A percentile compares a stretch with the other conserved stretches of the same genome.
Conservation (phyloP, 202 grass and related monocot genomes). For the Setaria italica region DNA sequence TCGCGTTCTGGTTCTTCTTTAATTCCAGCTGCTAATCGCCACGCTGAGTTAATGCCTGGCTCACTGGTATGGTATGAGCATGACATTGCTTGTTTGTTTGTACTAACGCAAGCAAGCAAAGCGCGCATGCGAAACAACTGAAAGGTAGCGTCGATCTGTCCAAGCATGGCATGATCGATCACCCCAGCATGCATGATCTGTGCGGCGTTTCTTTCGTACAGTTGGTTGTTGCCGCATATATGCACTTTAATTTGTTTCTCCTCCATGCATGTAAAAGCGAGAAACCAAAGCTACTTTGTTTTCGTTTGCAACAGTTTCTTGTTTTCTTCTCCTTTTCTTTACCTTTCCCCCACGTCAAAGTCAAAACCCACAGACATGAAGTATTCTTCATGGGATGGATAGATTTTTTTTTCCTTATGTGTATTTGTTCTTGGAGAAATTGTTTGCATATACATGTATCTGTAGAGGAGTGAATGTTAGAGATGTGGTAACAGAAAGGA, state of each 20-base stretch:
- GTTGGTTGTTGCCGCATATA: background rate
- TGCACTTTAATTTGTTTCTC: background rate
- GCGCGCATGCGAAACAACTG: background rate
- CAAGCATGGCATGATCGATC: background rate
- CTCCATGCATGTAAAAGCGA: background rate
- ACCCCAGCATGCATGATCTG: background rate
- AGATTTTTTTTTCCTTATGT: background rate
- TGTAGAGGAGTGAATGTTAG: background rate
- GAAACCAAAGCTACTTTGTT: conserved; percentile 9
- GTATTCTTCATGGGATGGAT: background rate
- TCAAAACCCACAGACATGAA: background rate
- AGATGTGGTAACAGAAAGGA: background rate
- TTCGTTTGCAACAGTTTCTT: background rate
- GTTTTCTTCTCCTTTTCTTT: background rate
- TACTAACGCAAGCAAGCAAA: background rate
- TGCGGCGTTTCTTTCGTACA: background rate
- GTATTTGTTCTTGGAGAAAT: background rate
- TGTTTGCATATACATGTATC: background rate
- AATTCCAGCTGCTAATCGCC: background rate
- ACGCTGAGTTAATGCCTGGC: conserved; percentile 2
- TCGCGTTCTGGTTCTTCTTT: background rate
- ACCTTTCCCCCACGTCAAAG: background rate
- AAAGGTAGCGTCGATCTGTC: background rate
- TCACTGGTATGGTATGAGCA: background rate
- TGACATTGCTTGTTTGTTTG: background rate